Conservation (phyloP, 768 basidiomycete species). For the Dentipellis fragilis region DNA sequence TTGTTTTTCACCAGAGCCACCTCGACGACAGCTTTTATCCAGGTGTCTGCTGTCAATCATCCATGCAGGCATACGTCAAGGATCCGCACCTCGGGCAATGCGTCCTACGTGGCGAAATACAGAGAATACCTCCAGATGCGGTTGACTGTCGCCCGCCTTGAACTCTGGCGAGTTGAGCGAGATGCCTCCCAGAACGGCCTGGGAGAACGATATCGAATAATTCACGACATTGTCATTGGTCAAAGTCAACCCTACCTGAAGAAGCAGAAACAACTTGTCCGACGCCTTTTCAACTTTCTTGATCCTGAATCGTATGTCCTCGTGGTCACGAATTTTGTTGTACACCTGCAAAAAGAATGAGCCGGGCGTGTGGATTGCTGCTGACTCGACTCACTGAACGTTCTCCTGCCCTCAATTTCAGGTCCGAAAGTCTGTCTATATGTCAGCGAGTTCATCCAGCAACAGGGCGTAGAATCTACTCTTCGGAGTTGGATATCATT, state of each 20-base stretch:
- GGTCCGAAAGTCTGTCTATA: constrained; percentile 46
- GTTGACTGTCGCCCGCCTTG: constrained; percentile 61
- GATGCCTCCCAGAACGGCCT: constrained; percentile 69
- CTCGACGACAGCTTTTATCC: constrained; percentile 57
- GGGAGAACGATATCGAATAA: constrained; percentile 5
- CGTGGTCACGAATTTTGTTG: constrained; percentile 58
- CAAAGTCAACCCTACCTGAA: constrained; percentile 43
- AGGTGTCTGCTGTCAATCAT: neutral
- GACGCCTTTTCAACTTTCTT: constrained; percentile 58
- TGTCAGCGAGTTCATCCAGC: neutral
- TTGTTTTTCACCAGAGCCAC: constrained; percentile 55
- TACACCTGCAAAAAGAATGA: constrained; percentile 28
- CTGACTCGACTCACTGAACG: constrained; percentile 38
- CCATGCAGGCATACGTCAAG: neutral
- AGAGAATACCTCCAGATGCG: constrained; percentile 54
- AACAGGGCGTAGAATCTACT: constrained; percentile 14
- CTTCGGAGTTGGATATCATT: constrained; percentile 9
- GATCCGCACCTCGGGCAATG: constrained; percentile 56
- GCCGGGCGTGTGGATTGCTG: neutral
- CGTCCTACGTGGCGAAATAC: constrained; percentile 72
- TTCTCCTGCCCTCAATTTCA: constrained; percentile 67
- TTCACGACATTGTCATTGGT: neutral
- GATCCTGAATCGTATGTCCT: constrained; percentile 72
- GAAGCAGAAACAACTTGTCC: constrained; percentile 75
- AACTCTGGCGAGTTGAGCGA: constrained; percentile 61